Evolutionary conservation across 2,329 filamentous ascomycete genomes (phyloP), one percentile per base, ranked within the genome.

Genomic region (Zymoseptoria pseudotritici): DNA sequence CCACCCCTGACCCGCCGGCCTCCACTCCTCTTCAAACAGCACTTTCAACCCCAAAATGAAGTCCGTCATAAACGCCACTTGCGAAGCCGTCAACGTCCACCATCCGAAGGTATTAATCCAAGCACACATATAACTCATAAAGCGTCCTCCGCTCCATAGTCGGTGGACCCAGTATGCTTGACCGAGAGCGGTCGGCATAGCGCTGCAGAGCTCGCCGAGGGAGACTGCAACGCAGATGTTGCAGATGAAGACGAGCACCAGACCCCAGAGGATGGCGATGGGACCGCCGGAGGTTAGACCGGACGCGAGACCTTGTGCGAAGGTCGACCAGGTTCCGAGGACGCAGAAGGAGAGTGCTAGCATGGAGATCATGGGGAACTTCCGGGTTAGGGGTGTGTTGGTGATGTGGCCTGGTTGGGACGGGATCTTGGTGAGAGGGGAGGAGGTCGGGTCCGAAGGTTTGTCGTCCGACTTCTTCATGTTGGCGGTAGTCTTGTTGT

Each of bases 41-140:
- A 79, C 71, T 71, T 82, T 82, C 75, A 84, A 81, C n/a, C 79
- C 78, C 5, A 85, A 72, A 58, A 83, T 73, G 55, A 85, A 83
- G 64, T 83, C 76, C 2, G 80, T 79, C 81, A 84, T 83, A 66
- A 85, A 84, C 11, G 81, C 82, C 22, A 80, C 76, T 61, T 82
- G 79, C 1, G 80, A 83, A 0, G 82, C 82, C 0, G 79, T 80
- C 59, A 84, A 69, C 0, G 81, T 79, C 76, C 81, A 83, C 82
- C 82, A 85, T 11, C 82, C 82, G 60, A 83, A 83, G 0, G 78
- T 82, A 69, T 84, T 84, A 66, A 84, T 82, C 81, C 81, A 84
- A 2, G 82, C 82, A 63, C 81, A 83, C 71, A 84, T 76, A 65
- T 84, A 85, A 1, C 80, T 82, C 3, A 71, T 66, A 61, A 83